Evolutionary conservation across 176 grass and related monocot species (phyloP).

Genomic region (Ananas comosus): DNA sequence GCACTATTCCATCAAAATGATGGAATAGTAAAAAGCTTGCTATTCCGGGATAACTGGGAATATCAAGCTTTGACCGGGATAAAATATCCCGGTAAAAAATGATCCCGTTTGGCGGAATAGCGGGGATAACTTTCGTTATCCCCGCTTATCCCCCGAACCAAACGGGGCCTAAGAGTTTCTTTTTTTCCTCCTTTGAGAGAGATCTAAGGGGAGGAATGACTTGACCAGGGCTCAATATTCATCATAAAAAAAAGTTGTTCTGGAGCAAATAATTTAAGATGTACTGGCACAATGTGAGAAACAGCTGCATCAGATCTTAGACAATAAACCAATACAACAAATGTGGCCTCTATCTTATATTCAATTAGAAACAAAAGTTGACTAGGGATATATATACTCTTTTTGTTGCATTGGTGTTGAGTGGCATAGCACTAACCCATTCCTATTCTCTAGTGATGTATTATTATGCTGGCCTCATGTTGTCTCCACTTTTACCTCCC

Average conservation of each 20-base stretch:
- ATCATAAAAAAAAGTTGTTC: background rate
- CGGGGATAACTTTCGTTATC: no score
- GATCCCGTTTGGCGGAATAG: no score
- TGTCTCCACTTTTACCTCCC: background rate
- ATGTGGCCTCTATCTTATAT: background rate
- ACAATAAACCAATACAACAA: background rate
- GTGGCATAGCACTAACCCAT: background rate
- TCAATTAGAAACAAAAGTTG: background rate
- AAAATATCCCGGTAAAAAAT: no score
- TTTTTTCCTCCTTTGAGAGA: no score
- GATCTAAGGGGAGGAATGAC: no score
- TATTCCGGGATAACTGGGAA: no score
- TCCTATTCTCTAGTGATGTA: background rate
- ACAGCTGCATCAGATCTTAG: background rate
- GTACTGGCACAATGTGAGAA: background rate
- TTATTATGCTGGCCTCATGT: background rate
- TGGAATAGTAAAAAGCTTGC: no score
- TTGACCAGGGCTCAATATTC: background rate
- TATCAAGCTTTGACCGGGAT: no score
- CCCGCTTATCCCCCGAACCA: no score
- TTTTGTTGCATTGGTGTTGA: background rate
- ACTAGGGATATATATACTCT: background rate
- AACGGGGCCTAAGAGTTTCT: no score
- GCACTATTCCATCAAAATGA: no score
- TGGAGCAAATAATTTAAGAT: background rate